Conservation (phyloP, 1,284 basidiomycete genomes). For the Malassezia arunalokei region DNA sequence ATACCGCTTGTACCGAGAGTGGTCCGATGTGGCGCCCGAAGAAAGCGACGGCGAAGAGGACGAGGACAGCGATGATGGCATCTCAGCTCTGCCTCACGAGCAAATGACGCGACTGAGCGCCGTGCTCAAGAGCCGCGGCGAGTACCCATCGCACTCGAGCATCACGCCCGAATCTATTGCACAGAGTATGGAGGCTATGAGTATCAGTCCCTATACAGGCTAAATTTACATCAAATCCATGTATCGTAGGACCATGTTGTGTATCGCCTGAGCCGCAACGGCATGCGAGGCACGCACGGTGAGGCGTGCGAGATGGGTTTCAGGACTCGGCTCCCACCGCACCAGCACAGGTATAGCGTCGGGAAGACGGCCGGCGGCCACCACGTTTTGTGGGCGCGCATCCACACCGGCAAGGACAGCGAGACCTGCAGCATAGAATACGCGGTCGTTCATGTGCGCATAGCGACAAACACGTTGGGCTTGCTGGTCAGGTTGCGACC, state of each 20-base stretch:
- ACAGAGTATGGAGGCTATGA: conserved; percentile 40
- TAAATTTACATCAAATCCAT: neutral
- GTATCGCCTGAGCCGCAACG: neutral
- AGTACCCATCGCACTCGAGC: conserved; percentile 3
- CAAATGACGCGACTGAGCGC: conserved; percentile 12
- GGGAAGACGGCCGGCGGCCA: conserved; percentile 82
- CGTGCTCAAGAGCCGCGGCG: neutral
- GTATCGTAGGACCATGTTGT: neutral
- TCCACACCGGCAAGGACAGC: conserved; percentile 58
- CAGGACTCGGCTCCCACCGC: conserved; percentile 82
- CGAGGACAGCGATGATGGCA: conserved; percentile 3
- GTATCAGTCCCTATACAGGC: conserved; percentile 31
- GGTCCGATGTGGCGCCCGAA: conserved; percentile 50
- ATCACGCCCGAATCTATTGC: conserved; percentile 29
- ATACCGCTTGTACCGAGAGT: conserved; percentile 51
- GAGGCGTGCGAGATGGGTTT: conserved; percentile 84
- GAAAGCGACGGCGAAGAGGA: conserved; percentile 18
- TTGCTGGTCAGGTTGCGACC: conserved; percentile 51
- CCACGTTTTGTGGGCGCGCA: conserved; percentile 62
- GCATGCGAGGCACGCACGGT: conserved; percentile 93
- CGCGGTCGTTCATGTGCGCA: neutral
- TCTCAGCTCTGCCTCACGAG: neutral
- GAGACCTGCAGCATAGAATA: conserved; percentile 56
- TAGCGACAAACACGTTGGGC: neutral
- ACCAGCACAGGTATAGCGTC: conserved; percentile 76